phyloP scores from a whole-genome alignment of 2,329 filamentous ascomycete species.

The Fonsecaea erecta region DNA sequence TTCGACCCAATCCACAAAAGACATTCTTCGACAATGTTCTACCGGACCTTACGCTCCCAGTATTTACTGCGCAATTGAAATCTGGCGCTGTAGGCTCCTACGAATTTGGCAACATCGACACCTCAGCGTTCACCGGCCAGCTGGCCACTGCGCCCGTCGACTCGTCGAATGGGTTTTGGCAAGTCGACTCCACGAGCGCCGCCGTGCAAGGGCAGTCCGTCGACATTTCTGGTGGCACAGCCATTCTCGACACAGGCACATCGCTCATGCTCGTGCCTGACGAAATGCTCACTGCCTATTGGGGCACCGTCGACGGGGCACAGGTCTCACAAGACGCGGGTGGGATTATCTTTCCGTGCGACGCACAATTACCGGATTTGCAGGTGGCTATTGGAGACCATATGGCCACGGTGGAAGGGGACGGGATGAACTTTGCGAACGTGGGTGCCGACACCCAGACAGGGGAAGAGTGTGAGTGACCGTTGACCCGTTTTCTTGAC shows the following conservation, averaged over 20 bases:
- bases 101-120: conserved; percentile 74
- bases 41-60: conserved; percentile 62
- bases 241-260: conserved; percentile 72
- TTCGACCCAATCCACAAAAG: conserved; percentile 65
- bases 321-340: conserved; percentile 51
- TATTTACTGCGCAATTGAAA: conserved; percentile 73
- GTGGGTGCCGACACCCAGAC: conserved; percentile 52
- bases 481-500: neutral
- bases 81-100: conserved; percentile 66
- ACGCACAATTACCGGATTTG: conserved; percentile 58
- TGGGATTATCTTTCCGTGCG: conserved; percentile 64
- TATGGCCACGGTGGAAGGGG: conserved; percentile 59
- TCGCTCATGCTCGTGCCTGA: conserved; percentile 67
- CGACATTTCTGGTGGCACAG: conserved; percentile 43
- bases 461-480: conserved; percentile 46
- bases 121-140: conserved; percentile 63
- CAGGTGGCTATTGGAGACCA: conserved; percentile 58
- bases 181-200: conserved; percentile 64
- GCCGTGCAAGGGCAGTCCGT: conserved; percentile 53
- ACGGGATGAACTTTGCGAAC: conserved; percentile 61
- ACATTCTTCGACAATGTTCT: conserved; percentile 77
- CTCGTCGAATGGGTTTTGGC: conserved; percentile 69
- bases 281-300: conserved; percentile 64
- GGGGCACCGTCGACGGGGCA: conserved; percentile 59
- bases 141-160: conserved; percentile 68